Conservation (phyloP, 2,329 filamentous ascomycete genomes). For the Sarocladium kiliense region DNA sequence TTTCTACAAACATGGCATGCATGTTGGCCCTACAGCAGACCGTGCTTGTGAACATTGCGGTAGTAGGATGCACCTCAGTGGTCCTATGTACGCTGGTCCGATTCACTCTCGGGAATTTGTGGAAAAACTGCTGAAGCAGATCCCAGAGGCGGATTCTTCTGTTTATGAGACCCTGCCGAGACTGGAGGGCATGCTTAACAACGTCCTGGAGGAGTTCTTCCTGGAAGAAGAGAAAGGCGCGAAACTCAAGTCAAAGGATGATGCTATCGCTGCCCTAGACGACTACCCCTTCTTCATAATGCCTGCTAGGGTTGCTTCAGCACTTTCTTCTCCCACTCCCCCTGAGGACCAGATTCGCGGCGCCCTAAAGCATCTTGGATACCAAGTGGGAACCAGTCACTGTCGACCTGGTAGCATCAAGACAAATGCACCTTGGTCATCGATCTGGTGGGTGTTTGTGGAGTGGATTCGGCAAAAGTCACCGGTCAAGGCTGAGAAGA, state of each 20-base stretch:
- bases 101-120: conserved; percentile 84
- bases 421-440: conserved; percentile 85
- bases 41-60: conserved; percentile 77
- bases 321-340: conserved; percentile 74
- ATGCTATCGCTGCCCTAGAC: conserved; percentile 61
- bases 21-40: conserved; percentile 63
- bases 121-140: conserved; percentile 66
- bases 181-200: conserved; percentile 87
- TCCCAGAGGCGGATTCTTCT: conserved; percentile 60
- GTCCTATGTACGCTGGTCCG: conserved; percentile 92
- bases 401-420: conserved; percentile 86
- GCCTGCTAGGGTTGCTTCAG: conserved; percentile 67
- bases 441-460: conserved; percentile 88
- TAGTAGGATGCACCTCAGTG: conserved; percentile 78
- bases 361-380: conserved; percentile 75
- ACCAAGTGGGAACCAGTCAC: conserved; percentile 79
- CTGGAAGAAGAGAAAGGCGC: conserved; percentile 30
- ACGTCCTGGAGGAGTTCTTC: conserved; percentile 69
- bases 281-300: conserved; percentile 82
- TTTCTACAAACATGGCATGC: conserved; percentile 75
- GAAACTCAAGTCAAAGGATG: conserved; percentile 33
- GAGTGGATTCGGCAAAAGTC: conserved; percentile 82
- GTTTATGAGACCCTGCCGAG: conserved; percentile 76
- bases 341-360: conserved; percentile 75
- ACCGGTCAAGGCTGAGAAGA: conserved; percentile 67